phyloP scores from a whole-genome alignment of 257 asterid genomes.

The Solanum medicagineum region DNA sequence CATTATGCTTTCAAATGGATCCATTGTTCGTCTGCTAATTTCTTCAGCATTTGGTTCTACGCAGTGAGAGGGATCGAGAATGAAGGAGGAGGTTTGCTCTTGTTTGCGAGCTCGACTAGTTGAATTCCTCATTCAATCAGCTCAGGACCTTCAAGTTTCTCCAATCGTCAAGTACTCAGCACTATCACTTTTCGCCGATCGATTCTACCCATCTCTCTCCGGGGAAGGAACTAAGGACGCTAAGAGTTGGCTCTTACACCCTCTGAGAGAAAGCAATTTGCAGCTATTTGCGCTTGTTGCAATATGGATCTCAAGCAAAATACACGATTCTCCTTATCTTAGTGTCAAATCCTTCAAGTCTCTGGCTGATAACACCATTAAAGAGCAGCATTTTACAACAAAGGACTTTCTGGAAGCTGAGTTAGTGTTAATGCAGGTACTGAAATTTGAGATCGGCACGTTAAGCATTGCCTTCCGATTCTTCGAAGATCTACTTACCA shows the following conservation, averaged over 20 bases:
- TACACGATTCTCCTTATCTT: constrained; percentile 55
- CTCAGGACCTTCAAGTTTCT: constrained; percentile 36
- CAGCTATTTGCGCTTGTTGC: constrained; percentile 81
- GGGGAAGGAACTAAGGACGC: constrained; percentile 8
- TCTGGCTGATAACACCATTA: constrained; percentile 40
- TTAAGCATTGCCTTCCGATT: constrained; percentile 26
- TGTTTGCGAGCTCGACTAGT: constrained; percentile 12
- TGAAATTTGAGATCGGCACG: constrained; percentile 45
- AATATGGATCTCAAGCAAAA: constrained; percentile 85
- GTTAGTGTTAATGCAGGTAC: constrained; percentile 64
- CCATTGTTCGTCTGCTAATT: neutral
- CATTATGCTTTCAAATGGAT: neutral
- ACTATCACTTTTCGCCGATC: constrained; percentile 56
- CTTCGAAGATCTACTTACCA: constrained; percentile 44
- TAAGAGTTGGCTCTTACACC: constrained; percentile 50
- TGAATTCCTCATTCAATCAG: constrained; percentile 19
- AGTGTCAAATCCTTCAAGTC: constrained; percentile 41
- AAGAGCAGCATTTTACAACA: constrained; percentile 68
- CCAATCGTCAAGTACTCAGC: constrained; percentile 76
- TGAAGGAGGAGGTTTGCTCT: neutral
- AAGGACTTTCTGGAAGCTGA: constrained; percentile 73
- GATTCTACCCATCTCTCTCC: constrained; percentile 49
- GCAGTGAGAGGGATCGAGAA: neutral
- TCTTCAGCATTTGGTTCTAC: neutral
- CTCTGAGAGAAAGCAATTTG: constrained; percentile 66